These are phyloP conservation scores for Cutaneotrichosporon daszewskae DNA, from an alignment of 1,284 basidiomycete species.

Conservation along the genomic window DNA sequence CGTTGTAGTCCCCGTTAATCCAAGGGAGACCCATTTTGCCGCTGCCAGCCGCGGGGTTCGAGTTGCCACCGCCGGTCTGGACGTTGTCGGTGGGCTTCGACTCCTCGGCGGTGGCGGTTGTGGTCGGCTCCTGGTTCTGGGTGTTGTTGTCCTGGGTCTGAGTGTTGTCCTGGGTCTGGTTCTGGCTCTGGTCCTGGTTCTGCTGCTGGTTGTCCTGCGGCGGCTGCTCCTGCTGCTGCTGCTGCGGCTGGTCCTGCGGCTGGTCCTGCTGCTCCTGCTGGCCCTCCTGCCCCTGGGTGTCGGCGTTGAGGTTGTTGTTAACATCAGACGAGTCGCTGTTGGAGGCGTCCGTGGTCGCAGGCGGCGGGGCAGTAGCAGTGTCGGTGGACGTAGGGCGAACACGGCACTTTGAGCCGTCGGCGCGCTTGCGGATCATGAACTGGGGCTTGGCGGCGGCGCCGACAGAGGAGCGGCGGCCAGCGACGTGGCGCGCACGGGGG, in stretches of 20 bases:
- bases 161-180: neutral
- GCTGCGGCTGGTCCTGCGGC: neutral
- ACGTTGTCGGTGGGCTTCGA: neutral
- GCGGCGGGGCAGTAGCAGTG: neutral
- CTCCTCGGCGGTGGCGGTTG: neutral
- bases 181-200: neutral
- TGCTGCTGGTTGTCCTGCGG: neutral
- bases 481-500: neutral
- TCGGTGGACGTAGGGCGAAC: slow-evolving; percentile 26
- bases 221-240: neutral
- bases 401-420: slow-evolving; percentile 42
- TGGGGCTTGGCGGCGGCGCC: slow-evolving; percentile 46
- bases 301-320: neutral
- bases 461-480: slow-evolving; percentile 1
- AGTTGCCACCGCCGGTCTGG: neutral
- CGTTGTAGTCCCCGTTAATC: neutral
- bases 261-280: neutral
- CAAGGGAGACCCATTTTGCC: neutral
- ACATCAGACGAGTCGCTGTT: slow-evolving; percentile 3
- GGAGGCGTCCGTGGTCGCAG: slow-evolving; percentile 2
- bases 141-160: neutral
- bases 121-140: too few species aligned
- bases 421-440: slow-evolving; percentile 17
- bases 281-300: neutral
- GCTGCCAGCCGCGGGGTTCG: neutral